A percentile compares a stretch with the other conserved stretches of the same genome.
These are phyloP conservation scores for Petunia axillaris DNA, from an alignment of 257 asterid species.

Conservation along the genomic window DNA sequence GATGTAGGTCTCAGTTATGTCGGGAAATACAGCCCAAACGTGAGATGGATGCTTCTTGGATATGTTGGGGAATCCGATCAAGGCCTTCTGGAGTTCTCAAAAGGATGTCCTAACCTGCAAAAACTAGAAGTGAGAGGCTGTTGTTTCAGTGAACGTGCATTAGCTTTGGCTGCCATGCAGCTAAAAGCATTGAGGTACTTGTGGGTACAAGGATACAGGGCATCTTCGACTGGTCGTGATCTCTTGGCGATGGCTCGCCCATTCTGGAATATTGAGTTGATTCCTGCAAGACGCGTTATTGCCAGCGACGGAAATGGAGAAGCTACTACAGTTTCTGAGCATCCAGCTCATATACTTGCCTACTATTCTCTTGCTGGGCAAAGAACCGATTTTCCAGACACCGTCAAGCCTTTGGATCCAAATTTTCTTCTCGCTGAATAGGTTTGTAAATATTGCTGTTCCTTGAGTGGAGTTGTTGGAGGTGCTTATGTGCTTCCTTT, in stretches of 20 bases:
- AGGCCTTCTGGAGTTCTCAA: slow-evolving; percentile 80
- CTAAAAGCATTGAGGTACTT: slow-evolving; percentile 62
- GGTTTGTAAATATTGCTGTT: slow-evolving; percentile 30
- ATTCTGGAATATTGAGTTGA: slow-evolving; percentile 80
- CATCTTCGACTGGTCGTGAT: slow-evolving; percentile 52
- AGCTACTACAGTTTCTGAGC: slow-evolving; percentile 37
- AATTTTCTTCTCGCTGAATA: slow-evolving; percentile 1
- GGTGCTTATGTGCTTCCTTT: background rate
- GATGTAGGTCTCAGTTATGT: slow-evolving; percentile 76
- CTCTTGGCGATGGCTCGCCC: slow-evolving; percentile 69
- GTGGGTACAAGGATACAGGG: slow-evolving; percentile 87
- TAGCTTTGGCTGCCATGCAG: slow-evolving; percentile 61
- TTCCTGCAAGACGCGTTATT: slow-evolving; percentile 58
- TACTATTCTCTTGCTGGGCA: slow-evolving; percentile 90
- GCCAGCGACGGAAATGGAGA: slow-evolving; percentile 33
- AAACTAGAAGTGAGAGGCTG: slow-evolving; percentile 90
- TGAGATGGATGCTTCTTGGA: slow-evolving; percentile 94
- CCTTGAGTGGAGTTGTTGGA: slow-evolving; percentile 8
- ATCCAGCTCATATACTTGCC: slow-evolving; percentile 86
- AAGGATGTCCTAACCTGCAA: slow-evolving; percentile 77
- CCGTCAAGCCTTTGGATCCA: slow-evolving; percentile 59
- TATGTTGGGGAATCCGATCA: slow-evolving; percentile 73
- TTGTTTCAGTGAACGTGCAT: slow-evolving; percentile 73
- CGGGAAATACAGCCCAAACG: slow-evolving; percentile 67
- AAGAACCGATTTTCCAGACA: slow-evolving; percentile 72